These are phyloP conservation scores for Ilyonectria sp. DNA, from an alignment of 2,329 filamentous ascomycete genomes.

Conservation along the genomic window DNA sequence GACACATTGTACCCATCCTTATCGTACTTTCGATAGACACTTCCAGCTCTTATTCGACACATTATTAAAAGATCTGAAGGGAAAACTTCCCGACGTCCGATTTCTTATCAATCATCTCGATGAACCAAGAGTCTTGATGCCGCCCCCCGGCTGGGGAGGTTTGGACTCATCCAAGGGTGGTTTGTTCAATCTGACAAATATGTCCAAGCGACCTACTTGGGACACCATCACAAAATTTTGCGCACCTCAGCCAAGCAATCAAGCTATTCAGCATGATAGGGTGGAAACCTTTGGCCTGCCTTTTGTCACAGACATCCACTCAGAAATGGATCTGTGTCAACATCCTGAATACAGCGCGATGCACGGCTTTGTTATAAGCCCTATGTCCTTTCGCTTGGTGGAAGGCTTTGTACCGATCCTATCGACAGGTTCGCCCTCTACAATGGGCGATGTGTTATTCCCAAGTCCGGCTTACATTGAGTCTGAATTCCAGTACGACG, in stretches of 20 bases:
- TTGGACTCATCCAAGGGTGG: not conserved
- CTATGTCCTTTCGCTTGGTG: constrained; percentile 58
- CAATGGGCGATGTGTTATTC: constrained; percentile 67
- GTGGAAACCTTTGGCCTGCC: constrained; percentile 50
- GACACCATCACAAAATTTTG: constrained; percentile 52
- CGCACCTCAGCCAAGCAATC: not conserved
- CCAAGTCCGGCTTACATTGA: constrained; percentile 66
- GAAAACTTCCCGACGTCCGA: constrained; percentile 54
- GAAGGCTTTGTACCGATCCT: constrained; percentile 62
- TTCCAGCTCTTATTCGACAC: constrained; percentile 52
- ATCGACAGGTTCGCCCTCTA: constrained; percentile 60
- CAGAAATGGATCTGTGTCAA: constrained; percentile 58
- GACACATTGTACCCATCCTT: constrained; percentile 53
- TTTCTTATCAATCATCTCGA: constrained; percentile 65
- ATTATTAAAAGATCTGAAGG: constrained; percentile 45
- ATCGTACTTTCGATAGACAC: constrained; percentile 54
- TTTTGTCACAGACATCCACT: constrained; percentile 53
- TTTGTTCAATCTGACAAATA: constrained; percentile 42
- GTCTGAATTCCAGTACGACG: constrained; percentile 59
- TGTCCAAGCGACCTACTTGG: constrained; percentile 51
- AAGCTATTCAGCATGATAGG: constrained; percentile 4
- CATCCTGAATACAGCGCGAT: constrained; percentile 60
- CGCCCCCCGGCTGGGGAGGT: constrained; percentile 14
- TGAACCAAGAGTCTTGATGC: constrained; percentile 60
- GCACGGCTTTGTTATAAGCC: constrained; percentile 63